Conservation (phyloP, 1,284 basidiomycete genomes). For the Cystobasidium slooffiae region DNA sequence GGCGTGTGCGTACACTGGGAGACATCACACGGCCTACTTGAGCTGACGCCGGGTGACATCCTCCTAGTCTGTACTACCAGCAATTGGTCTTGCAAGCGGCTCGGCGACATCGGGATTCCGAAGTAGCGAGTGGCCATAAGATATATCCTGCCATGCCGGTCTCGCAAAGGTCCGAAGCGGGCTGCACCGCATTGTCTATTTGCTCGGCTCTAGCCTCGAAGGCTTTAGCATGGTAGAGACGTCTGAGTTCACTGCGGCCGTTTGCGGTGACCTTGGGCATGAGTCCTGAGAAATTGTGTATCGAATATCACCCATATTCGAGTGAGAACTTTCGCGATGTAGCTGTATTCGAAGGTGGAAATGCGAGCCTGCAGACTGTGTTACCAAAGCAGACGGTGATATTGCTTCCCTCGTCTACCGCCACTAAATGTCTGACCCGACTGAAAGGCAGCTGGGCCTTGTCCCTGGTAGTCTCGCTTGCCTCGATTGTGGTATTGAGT, state of each 20-base stretch:
- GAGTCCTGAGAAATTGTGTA: no score
- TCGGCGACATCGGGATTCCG: slow-evolving; percentile 49
- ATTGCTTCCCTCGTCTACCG: neutral
- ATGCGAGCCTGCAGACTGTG: neutral
- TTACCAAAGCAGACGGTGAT: slow-evolving; percentile 11
- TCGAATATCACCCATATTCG: neutral
- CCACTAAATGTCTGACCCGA: slow-evolving; percentile 11
- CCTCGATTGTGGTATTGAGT: neutral
- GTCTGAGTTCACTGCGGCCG: neutral
- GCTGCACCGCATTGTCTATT: slow-evolving; percentile 9
- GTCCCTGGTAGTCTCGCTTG: neutral
- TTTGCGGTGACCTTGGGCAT: no score
- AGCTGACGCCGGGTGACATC: slow-evolving; percentile 44
- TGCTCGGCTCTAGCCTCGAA: slow-evolving; percentile 3
- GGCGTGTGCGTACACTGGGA: neutral
- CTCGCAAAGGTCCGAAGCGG: slow-evolving; percentile 37
- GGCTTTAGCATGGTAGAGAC: slow-evolving; percentile 20
- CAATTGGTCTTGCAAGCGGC: slow-evolving; percentile 46
- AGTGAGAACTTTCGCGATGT: neutral
- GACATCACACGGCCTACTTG: neutral
- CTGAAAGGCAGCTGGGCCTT: slow-evolving; percentile 27
- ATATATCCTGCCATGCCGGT: slow-evolving; percentile 50
- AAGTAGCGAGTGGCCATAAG: slow-evolving; percentile 49
- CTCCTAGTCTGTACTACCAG: slow-evolving; percentile 51
- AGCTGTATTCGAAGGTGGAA: neutral